Evolutionary conservation across 1,139 yeast species (phyloP).

Genomic region (Sugiyamaella japonica): DNA sequence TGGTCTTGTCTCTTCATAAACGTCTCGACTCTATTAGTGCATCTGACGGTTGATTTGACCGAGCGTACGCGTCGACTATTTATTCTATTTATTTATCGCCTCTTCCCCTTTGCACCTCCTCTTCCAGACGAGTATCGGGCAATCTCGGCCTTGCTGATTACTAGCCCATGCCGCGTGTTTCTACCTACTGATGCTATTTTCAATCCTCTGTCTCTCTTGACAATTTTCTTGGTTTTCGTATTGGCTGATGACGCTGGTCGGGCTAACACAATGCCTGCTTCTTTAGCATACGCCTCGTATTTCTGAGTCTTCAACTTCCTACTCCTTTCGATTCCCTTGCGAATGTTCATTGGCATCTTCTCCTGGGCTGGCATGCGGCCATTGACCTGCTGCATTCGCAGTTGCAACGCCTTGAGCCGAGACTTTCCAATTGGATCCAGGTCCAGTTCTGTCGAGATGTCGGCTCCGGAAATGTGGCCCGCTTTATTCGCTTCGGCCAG

Average conservation of each 20-base stretch:
- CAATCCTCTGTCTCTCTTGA: constrained; percentile 69
- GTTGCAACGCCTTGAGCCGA: constrained; percentile 68
- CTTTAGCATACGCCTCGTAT: constrained; percentile 74
- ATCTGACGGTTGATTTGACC: background rate
- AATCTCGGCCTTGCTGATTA: constrained; percentile 71
- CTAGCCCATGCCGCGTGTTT: constrained; percentile 77
- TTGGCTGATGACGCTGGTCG: constrained; percentile 58
- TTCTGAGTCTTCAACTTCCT: constrained; percentile 53
- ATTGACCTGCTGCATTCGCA: constrained; percentile 51
- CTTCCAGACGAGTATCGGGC: constrained; percentile 33
- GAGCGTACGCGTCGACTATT: background rate
- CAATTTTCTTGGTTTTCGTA: constrained; percentile 38
- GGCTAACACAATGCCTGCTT: constrained; percentile 80
- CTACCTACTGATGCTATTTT: constrained; percentile 76
- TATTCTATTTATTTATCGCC: constrained; percentile 7
- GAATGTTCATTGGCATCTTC: constrained; percentile 82
- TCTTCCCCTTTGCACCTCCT: constrained; percentile 7
- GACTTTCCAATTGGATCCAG: constrained; percentile 81
- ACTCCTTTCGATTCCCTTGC: constrained; percentile 76
- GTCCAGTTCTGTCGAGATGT: constrained; percentile 63
- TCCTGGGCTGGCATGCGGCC: constrained; percentile 49
- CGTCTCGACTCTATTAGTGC: constrained; percentile 17
- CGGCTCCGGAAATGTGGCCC: constrained; percentile 64
- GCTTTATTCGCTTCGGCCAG: constrained; percentile 54
- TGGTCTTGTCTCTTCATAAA: constrained; percentile 22